Conservation (phyloP, 2,329 filamentous ascomycete genomes). For the Graphilbum ipis-grandicollis region DNA sequence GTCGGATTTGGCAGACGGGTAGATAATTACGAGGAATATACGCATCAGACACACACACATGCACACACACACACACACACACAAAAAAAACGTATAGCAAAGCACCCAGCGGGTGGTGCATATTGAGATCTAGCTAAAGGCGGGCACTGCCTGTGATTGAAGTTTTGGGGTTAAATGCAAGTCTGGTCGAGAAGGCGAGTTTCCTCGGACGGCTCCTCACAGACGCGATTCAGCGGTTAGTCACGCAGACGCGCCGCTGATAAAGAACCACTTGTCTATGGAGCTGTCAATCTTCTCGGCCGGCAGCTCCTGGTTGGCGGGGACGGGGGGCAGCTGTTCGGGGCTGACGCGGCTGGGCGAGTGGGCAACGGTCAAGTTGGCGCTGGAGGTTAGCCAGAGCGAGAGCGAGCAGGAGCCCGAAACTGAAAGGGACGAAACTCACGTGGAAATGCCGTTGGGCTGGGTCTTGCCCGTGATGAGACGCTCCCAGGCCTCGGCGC, state of each 20-base stretch:
- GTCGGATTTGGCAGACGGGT: slow-evolving; percentile 50
- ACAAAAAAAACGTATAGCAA: too few species aligned
- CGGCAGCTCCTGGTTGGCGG: slow-evolving; percentile 59
- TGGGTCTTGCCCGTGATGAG: slow-evolving; percentile 80
- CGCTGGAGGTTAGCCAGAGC: slow-evolving; percentile 31
- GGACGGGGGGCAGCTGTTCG: slow-evolving; percentile 58
- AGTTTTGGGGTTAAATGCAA: too few species aligned
- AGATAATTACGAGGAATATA: slow-evolving; percentile 3
- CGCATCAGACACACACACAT: too few species aligned
- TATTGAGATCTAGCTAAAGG: too few species aligned
- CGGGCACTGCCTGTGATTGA: too few species aligned
- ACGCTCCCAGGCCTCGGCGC: slow-evolving; percentile 91
- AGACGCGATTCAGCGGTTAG: slow-evolving; percentile 3
- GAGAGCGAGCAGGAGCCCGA: neutral
- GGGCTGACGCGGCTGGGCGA: slow-evolving; percentile 56
- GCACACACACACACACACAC: too few species aligned
- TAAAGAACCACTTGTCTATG: slow-evolving; percentile 99
- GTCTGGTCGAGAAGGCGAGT: too few species aligned
- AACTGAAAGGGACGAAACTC: slow-evolving; percentile 24
- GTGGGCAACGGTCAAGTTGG: slow-evolving; percentile 62
- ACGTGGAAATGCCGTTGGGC: slow-evolving; percentile 66
- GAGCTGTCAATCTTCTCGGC: slow-evolving; percentile 84
- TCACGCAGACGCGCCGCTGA: slow-evolving; percentile 83
- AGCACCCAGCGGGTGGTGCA: too few species aligned
- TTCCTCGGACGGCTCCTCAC: neutral